Evolutionary conservation across 345 rosid species (phyloP), one percentile per base, ranked within the genome.

Genomic region (Camelina neglecta): DNA sequence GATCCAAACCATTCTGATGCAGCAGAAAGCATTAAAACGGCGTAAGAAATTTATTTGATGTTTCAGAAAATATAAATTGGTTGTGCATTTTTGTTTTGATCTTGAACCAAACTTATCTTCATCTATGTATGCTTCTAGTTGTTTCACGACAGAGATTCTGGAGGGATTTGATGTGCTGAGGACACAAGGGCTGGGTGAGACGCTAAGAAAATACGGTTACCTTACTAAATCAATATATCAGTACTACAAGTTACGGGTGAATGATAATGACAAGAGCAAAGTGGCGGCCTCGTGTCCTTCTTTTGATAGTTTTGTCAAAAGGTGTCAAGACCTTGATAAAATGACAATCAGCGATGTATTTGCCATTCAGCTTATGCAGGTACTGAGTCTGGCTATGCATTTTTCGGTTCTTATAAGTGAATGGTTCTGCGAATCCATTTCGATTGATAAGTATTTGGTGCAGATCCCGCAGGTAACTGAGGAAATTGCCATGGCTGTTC

Each of bases 361-460:
- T 83, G 88, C 95, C 47, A 83, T 81, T 75, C 96, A 92, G 84
- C 95, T 94, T 71, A 92, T 94, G 98, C 96, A 92, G 97, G 98
- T 94, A 85, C 47, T 24, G 24, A 35, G 7, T 69, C 64, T 56
- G 8, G 8, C 41, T 36, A 70, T 45, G 64, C 38, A 61, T 53
- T 31, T 4, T 33, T 20, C 1, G 4, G 29, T 26, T 48, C 3
- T 3, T 63, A 20, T 41, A 60, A 7, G 70, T 2, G 29, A 66
- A 11, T 35, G 31, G 35, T 12, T 33, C 5, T 50, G 33, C 1
- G 23, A 18, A 49, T 7, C 54, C 54, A 49, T 3, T 49, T 49
- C 23, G 1, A 49, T 8, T 49, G 23, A 18, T 8, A 16, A 49
- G 54, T 50, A 18, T 18, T 7, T 50, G 55, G 11, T 50, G 75